A percentile compares a stretch with the other conserved stretches of the same genome.
Conservation (phyloP, 768 basidiomycete genomes). For the Mycena chlorophos region DNA sequence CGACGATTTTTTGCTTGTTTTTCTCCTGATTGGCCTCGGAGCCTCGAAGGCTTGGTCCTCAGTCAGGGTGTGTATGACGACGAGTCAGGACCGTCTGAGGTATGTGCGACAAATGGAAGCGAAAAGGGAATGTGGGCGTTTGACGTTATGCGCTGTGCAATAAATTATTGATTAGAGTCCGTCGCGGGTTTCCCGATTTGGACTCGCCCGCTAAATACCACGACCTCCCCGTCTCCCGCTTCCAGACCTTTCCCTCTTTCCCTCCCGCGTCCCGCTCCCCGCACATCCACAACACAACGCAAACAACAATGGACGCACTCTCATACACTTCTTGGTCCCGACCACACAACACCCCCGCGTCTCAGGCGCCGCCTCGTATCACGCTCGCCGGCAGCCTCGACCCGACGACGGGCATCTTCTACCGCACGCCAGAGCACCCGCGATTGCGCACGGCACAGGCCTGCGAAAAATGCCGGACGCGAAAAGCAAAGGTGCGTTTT, state of each 20-base stretch:
- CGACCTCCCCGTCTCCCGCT: not conserved
- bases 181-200: not conserved
- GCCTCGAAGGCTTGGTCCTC: too few species aligned
- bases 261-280: too few species aligned
- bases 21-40: too few species aligned
- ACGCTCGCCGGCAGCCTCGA: constrained; percentile 63
- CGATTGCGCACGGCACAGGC: constrained; percentile 71
- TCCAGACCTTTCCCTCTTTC: too few species aligned
- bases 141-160: too few species aligned
- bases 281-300: too few species aligned
- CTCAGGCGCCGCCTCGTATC: constrained; percentile 15
- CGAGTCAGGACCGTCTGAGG: not conserved
- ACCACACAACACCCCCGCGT: constrained; percentile 2
- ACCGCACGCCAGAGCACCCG: constrained; percentile 62
- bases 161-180: not conserved
- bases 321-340: not conserved
- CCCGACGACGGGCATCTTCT: constrained; percentile 64
- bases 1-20: too few species aligned
- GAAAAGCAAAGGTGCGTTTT: constrained; percentile 68
- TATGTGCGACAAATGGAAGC: not conserved
- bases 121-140: too few species aligned
- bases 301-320: not conserved
- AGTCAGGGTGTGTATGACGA: too few species aligned
- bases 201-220: not conserved
- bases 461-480: constrained; percentile 69